Conservation (phyloP, 768 basidiomycete species). For the Trametes meyenii region DNA sequence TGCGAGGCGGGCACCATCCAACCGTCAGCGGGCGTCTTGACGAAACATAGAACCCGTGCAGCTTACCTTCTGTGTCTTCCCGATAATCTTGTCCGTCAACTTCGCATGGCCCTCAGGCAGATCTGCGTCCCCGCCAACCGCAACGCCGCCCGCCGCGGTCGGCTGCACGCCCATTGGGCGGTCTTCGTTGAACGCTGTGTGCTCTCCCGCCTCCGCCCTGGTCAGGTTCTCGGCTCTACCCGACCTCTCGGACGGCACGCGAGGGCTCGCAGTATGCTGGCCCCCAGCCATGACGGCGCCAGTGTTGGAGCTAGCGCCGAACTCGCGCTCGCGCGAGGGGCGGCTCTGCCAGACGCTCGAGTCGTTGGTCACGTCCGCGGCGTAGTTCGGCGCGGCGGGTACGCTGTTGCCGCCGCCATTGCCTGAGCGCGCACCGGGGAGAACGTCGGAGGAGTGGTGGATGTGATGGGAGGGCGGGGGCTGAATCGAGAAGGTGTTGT, state of each 20-base stretch:
- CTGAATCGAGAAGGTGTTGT: conserved; percentile 17
- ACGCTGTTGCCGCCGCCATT: conserved; percentile 25
- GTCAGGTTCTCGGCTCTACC: background rate
- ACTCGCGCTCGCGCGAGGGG: conserved; percentile 21
- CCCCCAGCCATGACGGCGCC: conserved; percentile 28
- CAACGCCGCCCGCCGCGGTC: conserved; percentile 41
- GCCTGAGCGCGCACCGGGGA: conserved; percentile 44
- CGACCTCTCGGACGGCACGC: background rate
- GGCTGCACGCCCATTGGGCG: conserved; percentile 44
- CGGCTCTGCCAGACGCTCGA: conserved; percentile 26
- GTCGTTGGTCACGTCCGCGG: conserved; percentile 42
- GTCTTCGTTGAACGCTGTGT: conserved; percentile 17
- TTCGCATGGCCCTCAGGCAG: conserved; percentile 45
- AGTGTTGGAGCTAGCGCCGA: conserved; percentile 28
- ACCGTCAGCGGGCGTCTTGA: too few species aligned
- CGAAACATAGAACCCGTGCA: too few species aligned
- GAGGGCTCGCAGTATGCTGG: conserved; percentile 16
- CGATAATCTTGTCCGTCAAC: conserved; percentile 55
- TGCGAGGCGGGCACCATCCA: too few species aligned
- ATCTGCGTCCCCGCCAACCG: conserved; percentile 37
- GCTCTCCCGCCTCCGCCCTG: background rate
- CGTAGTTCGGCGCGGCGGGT: conserved; percentile 42
- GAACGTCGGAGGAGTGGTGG: conserved; percentile 51
- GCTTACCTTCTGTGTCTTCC: conserved; percentile 66
- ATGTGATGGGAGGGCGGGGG: conserved; percentile 45